Conservation (phyloP, 768 basidiomycete species). For the Amanita molliuscula region DNA sequence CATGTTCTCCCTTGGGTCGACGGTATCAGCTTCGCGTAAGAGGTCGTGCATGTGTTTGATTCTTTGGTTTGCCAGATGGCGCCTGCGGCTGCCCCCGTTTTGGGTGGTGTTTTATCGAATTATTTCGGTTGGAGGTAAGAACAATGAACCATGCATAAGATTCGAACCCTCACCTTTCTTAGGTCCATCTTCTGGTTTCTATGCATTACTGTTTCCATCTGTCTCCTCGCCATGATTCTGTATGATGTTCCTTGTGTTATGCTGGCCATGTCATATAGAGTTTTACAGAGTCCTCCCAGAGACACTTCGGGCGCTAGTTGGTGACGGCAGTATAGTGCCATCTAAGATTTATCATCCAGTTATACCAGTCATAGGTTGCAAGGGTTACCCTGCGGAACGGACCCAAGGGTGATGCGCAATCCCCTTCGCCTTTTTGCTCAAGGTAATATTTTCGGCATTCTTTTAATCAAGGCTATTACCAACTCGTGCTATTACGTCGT, state of each 20-base stretch:
- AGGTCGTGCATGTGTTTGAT: slow-evolving; percentile 5
- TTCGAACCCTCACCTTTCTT: slow-evolving; percentile 1
- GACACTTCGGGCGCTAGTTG: slow-evolving; percentile 43
- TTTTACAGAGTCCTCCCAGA: slow-evolving; percentile 37
- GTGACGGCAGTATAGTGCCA: slow-evolving; percentile 38
- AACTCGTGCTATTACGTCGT: slow-evolving; percentile 53
- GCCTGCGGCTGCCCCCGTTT: slow-evolving; percentile 49
- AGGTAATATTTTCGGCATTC: slow-evolving; percentile 42
- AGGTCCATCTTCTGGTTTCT: slow-evolving; percentile 54
- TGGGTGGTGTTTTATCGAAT: slow-evolving; percentile 48
- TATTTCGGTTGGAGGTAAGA: slow-evolving; percentile 54
- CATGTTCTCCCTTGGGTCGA: slow-evolving; percentile 52
- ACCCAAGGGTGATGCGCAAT: slow-evolving; percentile 33
- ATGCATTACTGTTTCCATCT: slow-evolving; percentile 34
- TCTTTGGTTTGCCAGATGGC: slow-evolving; percentile 30
- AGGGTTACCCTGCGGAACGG: slow-evolving; percentile 15
- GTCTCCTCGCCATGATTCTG: slow-evolving; percentile 39
- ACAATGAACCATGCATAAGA: slow-evolving; percentile 1
- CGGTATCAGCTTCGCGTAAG: slow-evolving; percentile 24
- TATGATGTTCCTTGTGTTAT: slow-evolving; percentile 10
- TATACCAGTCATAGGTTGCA: slow-evolving; percentile 34
- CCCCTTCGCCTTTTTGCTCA: slow-evolving; percentile 46
- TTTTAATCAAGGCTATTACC: slow-evolving; percentile 39
- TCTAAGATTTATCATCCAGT: slow-evolving; percentile 39
- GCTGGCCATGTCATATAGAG: slow-evolving; percentile 9